Evolutionary conservation across 768 basidiomycete species (phyloP), one percentile per base, ranked within the genome.

Genomic region (Termitomyces eurrhizus): DNA sequence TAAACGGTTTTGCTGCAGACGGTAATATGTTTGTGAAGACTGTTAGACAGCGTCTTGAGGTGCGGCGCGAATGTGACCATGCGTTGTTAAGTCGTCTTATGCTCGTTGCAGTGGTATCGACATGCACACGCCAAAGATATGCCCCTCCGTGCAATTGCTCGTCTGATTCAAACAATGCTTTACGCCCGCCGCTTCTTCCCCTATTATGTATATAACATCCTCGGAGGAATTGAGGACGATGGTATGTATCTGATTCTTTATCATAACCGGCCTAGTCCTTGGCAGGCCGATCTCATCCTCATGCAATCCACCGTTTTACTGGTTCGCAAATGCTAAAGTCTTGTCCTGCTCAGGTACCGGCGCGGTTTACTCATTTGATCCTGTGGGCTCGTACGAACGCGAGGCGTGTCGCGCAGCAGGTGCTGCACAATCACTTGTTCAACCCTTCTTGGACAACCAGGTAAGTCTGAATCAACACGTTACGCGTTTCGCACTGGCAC

Each of bases 291-390:
- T 63, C 60, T 62, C 60, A 35, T 49, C 42, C 51, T 29, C 49
- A 52, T 59, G 50, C 53, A 59, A 41, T 59, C 53, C n/a, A 35
- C 53, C 45, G 26, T 54, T 9, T 14, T 18, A 42, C n/a, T 48
- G 44, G 37, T 33, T 61, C 26, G 26, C 57, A 37, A 58, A 54
- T 57, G 32, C 62, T 63, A 59, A 65, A 24, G n/a, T 45, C 36
- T 41, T 37, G 57, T 65, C 64, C 42, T 64, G 37, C 51, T 13
- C 71, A 96, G 94, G 95, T 12, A 86, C 92, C 41, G 97, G 97
- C 56, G 93, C 96, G 11, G 95, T 99, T 35, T 99, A 99, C 81
- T 98, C 96, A n/a, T 99, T 97, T 74, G 97, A 99, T 75, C 97
- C 97, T 42, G 94, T 98, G 36, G 97, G 97, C 32, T 95, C 92